Evolutionary conservation across 2,329 filamentous ascomycete species (phyloP), one percentile per base, ranked within the genome.

Genomic region (Paramyrothecium roridum): DNA sequence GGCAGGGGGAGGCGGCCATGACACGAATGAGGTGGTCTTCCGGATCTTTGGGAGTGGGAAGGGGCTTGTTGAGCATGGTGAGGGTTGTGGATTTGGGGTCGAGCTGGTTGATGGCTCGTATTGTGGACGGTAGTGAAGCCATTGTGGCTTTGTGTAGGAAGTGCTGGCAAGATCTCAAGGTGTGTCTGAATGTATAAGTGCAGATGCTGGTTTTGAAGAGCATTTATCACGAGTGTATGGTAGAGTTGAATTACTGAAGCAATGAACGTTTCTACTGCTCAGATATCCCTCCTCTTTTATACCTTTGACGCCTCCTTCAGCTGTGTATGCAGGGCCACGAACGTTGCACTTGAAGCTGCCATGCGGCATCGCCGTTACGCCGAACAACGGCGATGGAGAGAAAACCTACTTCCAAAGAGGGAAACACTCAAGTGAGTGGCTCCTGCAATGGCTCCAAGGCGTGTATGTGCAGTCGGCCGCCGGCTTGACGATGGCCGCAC

Each of bases 1-100:
- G 61, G 58, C 65, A 69, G 7, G 68, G 66, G 1, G 70, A 60
- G 0, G 70, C 71, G 13, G 70, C 65, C 22, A 67, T 62, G 23
- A 71, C 69, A 43, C 65, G 66, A 47, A 73, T 61, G 19, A 73
- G 61, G 34, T 67, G 55, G n/a, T 69, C 65, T 11, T 64, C 57
- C 0, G 67, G 63, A 7, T 61, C 56, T 2, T 50, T 56, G 1
- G 60, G 59, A 8, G 46, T 43, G 0, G 67, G 68, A 8, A 68
- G 23, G 13, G 48, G 48, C 8, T 30, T 21, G 19, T 4, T 23
- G 48, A 6, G 23, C 21, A 50, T 20, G 48, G 23, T 50, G 21
- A 50, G 48, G 21, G 22, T 33, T 11, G 20, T 21, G 26, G 48
- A 50, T 21, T 50, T 21, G 20, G 20, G 20, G 48, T 50, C 48